These are phyloP conservation scores for Lonicera japonica DNA, from an alignment of 129 eudicot species.

Conservation along the genomic window DNA sequence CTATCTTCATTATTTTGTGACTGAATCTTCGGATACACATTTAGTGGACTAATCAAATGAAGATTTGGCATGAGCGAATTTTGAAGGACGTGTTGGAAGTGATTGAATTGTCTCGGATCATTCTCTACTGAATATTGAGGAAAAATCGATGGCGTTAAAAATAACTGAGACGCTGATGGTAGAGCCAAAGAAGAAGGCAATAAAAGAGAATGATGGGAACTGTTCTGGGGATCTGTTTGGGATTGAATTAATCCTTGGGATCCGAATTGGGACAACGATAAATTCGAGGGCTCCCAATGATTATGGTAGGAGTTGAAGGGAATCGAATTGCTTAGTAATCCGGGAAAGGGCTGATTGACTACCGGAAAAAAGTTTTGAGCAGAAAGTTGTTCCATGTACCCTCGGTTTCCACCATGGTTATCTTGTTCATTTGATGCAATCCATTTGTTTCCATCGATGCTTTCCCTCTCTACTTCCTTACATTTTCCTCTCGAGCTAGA, in stretches of 20 bases:
- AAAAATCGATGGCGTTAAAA: slow-evolving; percentile 32
- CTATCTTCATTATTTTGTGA: slow-evolving; percentile 27
- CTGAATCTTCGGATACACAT: slow-evolving; percentile 26
- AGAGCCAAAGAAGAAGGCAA: slow-evolving; percentile 28
- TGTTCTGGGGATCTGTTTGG: slow-evolving; percentile 22
- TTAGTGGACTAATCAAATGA: slow-evolving; percentile 29
- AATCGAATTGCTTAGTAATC: slow-evolving; percentile 20
- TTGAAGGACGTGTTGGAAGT: slow-evolving; percentile 32
- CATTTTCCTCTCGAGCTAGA: slow-evolving; percentile 6
- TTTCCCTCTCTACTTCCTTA: slow-evolving; percentile 24
- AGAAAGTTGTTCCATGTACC: slow-evolving; percentile 19
- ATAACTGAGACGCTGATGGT: slow-evolving; percentile 45
- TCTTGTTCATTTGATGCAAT: slow-evolving; percentile 13
- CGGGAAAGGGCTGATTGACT: slow-evolving; percentile 37
- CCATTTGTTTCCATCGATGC: slow-evolving; percentile 32
- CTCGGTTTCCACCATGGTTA: slow-evolving; percentile 29
- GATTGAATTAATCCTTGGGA: too few relatives aligned
- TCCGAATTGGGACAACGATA: too few relatives aligned
- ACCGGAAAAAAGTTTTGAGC: slow-evolving; percentile 70
- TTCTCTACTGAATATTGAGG: slow-evolving; percentile 28
- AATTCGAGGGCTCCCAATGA: slow-evolving; percentile 67
- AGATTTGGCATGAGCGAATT: slow-evolving; percentile 39
- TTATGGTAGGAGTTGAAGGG: slow-evolving; percentile 44
- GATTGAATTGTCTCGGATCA: slow-evolving; percentile 41
- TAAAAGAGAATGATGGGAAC: neutral